Base-by-base conservation (phyloP, 768 basidiomycete genomes). In the Xerocomus potaroensis region DNA sequence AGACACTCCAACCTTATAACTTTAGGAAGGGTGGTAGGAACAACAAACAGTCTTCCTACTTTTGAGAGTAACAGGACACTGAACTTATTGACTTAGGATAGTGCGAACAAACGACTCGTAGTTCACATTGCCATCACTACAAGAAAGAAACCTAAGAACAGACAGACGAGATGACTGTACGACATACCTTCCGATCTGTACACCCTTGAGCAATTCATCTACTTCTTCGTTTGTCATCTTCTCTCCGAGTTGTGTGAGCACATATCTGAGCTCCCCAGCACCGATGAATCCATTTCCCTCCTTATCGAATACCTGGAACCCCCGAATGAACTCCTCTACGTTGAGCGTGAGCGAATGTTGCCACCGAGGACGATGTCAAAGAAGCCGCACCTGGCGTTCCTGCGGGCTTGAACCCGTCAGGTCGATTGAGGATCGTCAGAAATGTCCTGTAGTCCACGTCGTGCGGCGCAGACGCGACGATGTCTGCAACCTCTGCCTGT, bases 171-270 rank as follows among this genome's bases (percentile, higher is more conserved):
- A 26, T 7, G n/a, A 33, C 19, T 2, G 31, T 14, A 15, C n/a
- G n/a, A 81, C 83, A 73, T 61, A 91, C 87, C 80, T 73, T 68
- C 87, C 88, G 47, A 96, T 82, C 69, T 94, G 91, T 27, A 94
- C 91, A 22, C 93, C 93, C 69, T 97, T 97, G 58, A 99, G 75
- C 57, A 99, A 75, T 69, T 99, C 96, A 62, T 98, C 95, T 16
- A 97, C 96, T 72, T 98, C 96, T 54, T 93, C 91, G 63, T 98
- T 93, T 7, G 84, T 66, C 91, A 99, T 94, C 76, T 97, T 97
- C 77, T 99, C 96, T 11, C 96, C 96, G 0, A 27, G 26, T 10
- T 27, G 26, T 10, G 26, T 27, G 26, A 27, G 26, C 26, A 27
- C 26, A 27, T 27, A 27, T 27, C 26, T 27, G 26, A 27, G 26